Evolutionary conservation across 352 stramenopile genomes (phyloP).

Genomic region (Phytophthora foliorum): DNA sequence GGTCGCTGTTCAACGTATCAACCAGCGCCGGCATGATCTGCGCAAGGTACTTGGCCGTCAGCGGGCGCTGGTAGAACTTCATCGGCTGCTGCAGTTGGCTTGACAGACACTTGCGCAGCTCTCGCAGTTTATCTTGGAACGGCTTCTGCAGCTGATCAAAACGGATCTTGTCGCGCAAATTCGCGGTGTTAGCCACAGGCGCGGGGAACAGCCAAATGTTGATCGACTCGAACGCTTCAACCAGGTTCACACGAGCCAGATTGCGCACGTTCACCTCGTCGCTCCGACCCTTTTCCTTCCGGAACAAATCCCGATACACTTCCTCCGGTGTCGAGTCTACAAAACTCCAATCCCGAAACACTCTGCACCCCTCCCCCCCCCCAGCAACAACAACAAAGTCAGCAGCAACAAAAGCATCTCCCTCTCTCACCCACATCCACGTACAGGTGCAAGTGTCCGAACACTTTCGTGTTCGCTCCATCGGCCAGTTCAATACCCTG

Average conservation of each 20-base stretch:
- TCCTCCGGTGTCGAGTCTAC: conserved; percentile 84
- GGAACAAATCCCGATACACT: conserved; percentile 84
- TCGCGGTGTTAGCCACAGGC: conserved; percentile 81
- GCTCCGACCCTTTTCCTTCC: conserved; percentile 83
- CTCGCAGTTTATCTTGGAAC: conserved; percentile 82
- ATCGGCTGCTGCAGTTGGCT: conserved; percentile 79
- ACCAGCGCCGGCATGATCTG: conserved; percentile 84
- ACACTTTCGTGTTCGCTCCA: conserved; percentile 83
- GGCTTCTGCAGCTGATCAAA: conserved; percentile 85
- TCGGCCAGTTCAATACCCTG: conserved; percentile 86
- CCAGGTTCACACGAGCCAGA: conserved; percentile 73
- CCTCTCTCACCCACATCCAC: conserved; percentile 11
- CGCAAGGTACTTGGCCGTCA: conserved; percentile 77
- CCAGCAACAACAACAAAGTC: background rate
- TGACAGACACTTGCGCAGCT: conserved; percentile 78
- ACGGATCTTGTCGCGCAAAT: conserved; percentile 83
- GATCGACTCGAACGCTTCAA: conserved; percentile 88
- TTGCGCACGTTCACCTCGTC: conserved; percentile 88
- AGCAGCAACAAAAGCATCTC: background rate
- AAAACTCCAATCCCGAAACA: conserved; percentile 93
- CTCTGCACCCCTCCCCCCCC: conserved; percentile 49
- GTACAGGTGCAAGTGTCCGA: conserved; percentile 90
- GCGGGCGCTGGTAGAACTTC: conserved; percentile 75
- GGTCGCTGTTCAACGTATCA: conserved; percentile 87
- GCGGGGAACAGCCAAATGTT: conserved; percentile 89